These are phyloP conservation scores for Chamaecyparis obtusa DNA, from an alignment of 75 land plant genomes.

Conservation along the genomic window DNA sequence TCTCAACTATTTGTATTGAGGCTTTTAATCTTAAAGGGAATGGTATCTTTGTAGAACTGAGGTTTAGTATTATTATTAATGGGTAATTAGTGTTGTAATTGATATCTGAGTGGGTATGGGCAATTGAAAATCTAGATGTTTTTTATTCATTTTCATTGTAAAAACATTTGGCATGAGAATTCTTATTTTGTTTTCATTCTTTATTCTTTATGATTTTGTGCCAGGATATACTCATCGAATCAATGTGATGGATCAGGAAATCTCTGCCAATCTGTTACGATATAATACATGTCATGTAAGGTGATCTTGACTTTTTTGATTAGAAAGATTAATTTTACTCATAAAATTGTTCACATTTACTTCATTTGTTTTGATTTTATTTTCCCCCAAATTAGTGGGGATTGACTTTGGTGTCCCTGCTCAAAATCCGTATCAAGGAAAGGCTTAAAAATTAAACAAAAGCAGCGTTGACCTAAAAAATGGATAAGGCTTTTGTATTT, in stretches of 20 bases:
- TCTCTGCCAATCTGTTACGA: constrained; percentile 1
- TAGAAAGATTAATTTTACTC: neutral
- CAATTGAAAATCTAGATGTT: neutral
- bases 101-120: neutral
- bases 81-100: neutral
- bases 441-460: neutral
- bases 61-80: neutral
- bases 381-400: neutral
- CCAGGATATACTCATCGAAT: neutral
- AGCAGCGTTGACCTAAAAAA: neutral
- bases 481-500: too few relatives aligned
- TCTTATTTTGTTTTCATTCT: neutral
- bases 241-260: neutral
- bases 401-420: neutral
- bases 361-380: neutral
- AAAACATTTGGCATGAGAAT: neutral
- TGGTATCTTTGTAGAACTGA: neutral
- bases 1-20: neutral
- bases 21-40: neutral
- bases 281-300: constrained; percentile 5
- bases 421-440: neutral
- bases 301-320: neutral
- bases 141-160: neutral
- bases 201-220: neutral
- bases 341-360: neutral